These are phyloP conservation scores for Fusarium duplospermum DNA, from an alignment of 2,329 filamentous ascomycete genomes.

Conservation along the genomic window DNA sequence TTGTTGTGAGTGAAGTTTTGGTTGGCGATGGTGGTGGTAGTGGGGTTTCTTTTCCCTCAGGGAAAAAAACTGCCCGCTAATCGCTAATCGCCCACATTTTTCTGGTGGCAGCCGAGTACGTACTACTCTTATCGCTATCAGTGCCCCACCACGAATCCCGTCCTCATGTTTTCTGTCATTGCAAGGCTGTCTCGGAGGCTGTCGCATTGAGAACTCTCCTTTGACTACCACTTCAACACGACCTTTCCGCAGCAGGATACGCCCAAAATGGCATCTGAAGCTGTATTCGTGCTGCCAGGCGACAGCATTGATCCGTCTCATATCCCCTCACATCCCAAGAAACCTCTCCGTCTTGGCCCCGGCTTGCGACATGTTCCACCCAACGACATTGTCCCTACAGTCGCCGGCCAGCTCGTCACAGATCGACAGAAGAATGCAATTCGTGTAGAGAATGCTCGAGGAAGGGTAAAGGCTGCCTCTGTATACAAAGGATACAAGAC, in stretches of 20 bases:
- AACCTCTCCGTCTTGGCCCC: slow-evolving; percentile 83
- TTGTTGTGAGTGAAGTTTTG: slow-evolving; percentile 37
- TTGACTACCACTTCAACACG: not conserved
- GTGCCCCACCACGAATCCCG: slow-evolving; percentile 18
- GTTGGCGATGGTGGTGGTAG: slow-evolving; percentile 34
- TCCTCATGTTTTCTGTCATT: slow-evolving; percentile 22
- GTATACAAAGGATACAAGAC: not conserved
- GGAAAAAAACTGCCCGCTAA: slow-evolving; percentile 44
- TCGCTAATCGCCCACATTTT: slow-evolving; percentile 40
- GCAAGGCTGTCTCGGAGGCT: slow-evolving; percentile 17
- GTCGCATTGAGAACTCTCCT: slow-evolving; percentile 25
- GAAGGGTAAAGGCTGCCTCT: slow-evolving; percentile 65
- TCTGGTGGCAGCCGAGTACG: slow-evolving; percentile 30
- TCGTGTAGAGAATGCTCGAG: slow-evolving; percentile 78
- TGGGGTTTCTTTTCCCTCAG: slow-evolving; percentile 44
- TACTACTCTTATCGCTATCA: slow-evolving; percentile 34
- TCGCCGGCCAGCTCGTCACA: slow-evolving; percentile 74
- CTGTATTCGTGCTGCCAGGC: slow-evolving; percentile 82
- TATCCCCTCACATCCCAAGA: slow-evolving; percentile 75
- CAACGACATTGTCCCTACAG: slow-evolving; percentile 75
- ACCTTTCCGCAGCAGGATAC: slow-evolving; percentile 2
- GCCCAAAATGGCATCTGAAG: slow-evolving; percentile 65
- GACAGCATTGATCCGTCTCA: slow-evolving; percentile 75
- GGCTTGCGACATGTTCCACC: slow-evolving; percentile 86
- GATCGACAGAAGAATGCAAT: slow-evolving; percentile 81